phyloP scores from a whole-genome alignment of 2,329 filamentous ascomycete genomes.

The Pestalotiopsis sp. region DNA sequence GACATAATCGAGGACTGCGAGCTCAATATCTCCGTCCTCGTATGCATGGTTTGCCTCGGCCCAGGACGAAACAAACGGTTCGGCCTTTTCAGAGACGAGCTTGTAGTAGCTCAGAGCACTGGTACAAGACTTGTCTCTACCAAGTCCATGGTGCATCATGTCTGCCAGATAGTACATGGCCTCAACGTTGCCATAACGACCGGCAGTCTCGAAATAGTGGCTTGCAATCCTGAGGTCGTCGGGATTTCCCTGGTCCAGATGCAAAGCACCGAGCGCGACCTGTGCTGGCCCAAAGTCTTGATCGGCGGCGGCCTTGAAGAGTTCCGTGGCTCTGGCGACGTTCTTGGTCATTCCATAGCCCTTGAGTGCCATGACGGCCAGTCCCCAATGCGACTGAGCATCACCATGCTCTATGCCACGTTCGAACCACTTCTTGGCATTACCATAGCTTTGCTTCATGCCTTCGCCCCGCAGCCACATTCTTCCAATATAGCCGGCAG shows the following conservation, averaged over 20 bases:
- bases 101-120: conserved; percentile 84
- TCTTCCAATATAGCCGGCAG: conserved; percentile 83
- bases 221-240: conserved; percentile 76
- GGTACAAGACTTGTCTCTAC: conserved; percentile 76
- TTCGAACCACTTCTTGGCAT: conserved; percentile 81
- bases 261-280: conserved; percentile 80
- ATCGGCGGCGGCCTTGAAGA: conserved; percentile 78
- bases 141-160: conserved; percentile 79
- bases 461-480: conserved; percentile 92
- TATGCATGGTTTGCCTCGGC: conserved; percentile 82
- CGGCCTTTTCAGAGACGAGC: conserved; percentile 72
- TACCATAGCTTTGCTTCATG: conserved; percentile 71
- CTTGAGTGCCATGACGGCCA: conserved; percentile 82
- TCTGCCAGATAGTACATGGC: conserved; percentile 92
- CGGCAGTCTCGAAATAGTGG: conserved; percentile 86
- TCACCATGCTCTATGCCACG: conserved; percentile 77
- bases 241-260: conserved; percentile 76
- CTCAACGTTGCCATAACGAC: conserved; percentile 81
- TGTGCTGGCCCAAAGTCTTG: conserved; percentile 81
- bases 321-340: conserved; percentile 70
- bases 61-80: conserved; percentile 77
- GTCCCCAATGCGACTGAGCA: conserved; percentile 79
- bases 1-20: conserved; percentile 79
- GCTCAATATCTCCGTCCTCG: conserved; percentile 75
- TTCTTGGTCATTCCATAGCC: conserved; percentile 73